Evolutionary conservation across 2,329 filamentous ascomycete genomes (phyloP), one percentile per base, ranked within the genome.

Genomic region (Beauveria caledonica): DNA sequence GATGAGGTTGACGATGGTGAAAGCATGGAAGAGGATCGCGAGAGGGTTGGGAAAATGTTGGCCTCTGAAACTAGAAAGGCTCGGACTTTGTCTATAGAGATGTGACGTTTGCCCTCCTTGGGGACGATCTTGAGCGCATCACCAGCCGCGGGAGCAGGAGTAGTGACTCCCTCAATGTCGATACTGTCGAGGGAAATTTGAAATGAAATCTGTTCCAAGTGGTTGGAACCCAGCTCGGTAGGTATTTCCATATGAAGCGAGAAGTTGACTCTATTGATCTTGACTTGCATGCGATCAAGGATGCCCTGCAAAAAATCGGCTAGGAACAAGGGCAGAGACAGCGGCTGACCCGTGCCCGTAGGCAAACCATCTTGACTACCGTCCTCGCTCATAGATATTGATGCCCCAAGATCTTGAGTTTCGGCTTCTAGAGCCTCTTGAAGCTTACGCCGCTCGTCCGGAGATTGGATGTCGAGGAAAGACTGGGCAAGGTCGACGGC

Each of bases 401-500:
- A 88, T 21, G 85, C 82, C 44, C 82, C 81, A 45, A 89, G 71
- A 61, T 86, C 82, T 60, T 85, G 80, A 1, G 80, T 81, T 68
- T 88, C 84, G 1, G 84, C 81, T 21, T 82, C 78, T 17, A 92
- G 73, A 9, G 86, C 87, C 53, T 87, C 83, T 69, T 92, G 86
- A 25, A 93, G 77, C 68, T 87, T 82, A 61, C 78, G 79, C 64
- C 82, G 86, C 67, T 91, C 87, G 53, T 83, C 78, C 5, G 76
- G 75, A 13, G 88, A 84, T 68, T 91, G 86, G 1, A 87, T 83
- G 64, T 88, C 80, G n/a, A 93, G 77, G 69, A 93, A 93, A 0
- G 89, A 92, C 68, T 88, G 82, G 15, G 90, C 89, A 15, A 94
- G 77, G 64, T 92, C 87, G 61, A 85, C 83, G 2, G 87, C 82